Evolutionary conservation across 2,329 filamentous ascomycete genomes (phyloP).

Genomic region (Colletotrichum musae): DNA sequence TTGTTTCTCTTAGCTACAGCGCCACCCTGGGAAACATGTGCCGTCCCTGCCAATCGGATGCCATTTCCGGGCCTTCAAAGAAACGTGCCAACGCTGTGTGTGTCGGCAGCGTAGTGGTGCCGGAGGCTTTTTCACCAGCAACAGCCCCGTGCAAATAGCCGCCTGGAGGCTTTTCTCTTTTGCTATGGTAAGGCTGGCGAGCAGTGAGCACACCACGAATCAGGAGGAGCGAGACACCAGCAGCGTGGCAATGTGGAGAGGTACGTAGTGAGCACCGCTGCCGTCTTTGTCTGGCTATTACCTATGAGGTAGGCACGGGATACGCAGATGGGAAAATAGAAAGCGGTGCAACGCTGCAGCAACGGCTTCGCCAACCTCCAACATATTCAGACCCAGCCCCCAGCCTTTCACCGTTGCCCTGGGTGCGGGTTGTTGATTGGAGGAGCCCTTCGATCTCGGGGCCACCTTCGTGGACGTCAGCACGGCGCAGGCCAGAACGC

Average conservation of each 20-base stretch:
- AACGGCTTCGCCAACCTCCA: constrained; percentile 12
- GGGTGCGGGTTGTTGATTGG: constrained; percentile 1
- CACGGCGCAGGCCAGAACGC: background rate
- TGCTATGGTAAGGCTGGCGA: constrained; percentile 14
- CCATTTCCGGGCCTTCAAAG: constrained; percentile 1
- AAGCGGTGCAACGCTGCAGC: background rate
- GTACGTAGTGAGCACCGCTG: background rate
- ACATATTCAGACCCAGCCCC: background rate
- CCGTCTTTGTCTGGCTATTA: background rate
- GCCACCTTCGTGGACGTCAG: constrained; percentile 19
- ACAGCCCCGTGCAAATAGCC: constrained; percentile 19
- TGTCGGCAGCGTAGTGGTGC: background rate
- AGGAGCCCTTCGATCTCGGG: background rate
- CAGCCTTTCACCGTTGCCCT: background rate
- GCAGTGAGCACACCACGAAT: background rate
- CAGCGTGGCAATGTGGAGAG: background rate
- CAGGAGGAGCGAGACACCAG: background rate
- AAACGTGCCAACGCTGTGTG: constrained; percentile 24
- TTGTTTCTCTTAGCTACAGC: constrained; percentile 29
- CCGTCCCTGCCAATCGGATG: constrained; percentile 21
- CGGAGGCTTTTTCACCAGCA: constrained; percentile 10
- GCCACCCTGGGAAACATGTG: constrained; percentile 12
- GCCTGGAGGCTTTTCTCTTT: background rate
- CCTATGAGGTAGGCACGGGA: too few relatives aligned
- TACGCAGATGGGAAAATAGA: too few relatives aligned